phyloP scores from a whole-genome alignment of 148 eudicot genomes.

The Amaranthus palmeri region DNA sequence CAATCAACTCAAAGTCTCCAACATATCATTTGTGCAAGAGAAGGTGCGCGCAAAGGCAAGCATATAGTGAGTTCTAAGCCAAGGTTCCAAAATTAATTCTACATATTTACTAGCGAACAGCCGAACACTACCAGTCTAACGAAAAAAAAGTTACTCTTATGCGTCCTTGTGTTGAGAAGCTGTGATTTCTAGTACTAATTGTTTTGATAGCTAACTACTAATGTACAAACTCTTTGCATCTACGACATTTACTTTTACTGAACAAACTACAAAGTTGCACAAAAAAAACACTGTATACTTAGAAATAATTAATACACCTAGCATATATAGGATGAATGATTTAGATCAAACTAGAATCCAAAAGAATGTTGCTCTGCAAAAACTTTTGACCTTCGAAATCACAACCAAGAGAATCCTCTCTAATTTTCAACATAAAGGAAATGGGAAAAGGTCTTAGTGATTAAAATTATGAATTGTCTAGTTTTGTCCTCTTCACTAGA shows the following conservation, averaged over 20 bases:
- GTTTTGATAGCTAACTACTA: too few species aligned
- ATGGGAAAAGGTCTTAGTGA: not conserved
- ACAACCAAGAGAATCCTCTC: constrained; percentile 28
- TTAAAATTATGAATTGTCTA: constrained; percentile 6
- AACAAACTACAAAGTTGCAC: not conserved
- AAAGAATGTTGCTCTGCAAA: constrained; percentile 14
- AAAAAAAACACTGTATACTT: not conserved
- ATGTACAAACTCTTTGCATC: too few species aligned
- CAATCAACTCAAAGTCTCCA: too few species aligned
- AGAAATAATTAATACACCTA: not conserved
- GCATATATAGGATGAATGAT: constrained; percentile 16
- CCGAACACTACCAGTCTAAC: too few species aligned
- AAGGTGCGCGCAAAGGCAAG: too few species aligned
- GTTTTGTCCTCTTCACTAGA: constrained; percentile 24
- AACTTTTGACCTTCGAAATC: constrained; percentile 25
- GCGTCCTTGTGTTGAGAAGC: too few species aligned
- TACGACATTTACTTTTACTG: not conserved
- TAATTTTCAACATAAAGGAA: constrained; percentile 12
- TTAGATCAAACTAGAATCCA: not conserved
- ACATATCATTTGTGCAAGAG: too few species aligned
- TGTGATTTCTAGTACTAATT: too few species aligned
- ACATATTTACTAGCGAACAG: too few species aligned
- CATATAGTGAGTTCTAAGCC: too few species aligned
- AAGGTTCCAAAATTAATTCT: too few species aligned
- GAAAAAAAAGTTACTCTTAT: too few species aligned